Base-by-base conservation (phyloP, 192 early-diverging fungal genomes). In the Spinellus fusiger region DNA sequence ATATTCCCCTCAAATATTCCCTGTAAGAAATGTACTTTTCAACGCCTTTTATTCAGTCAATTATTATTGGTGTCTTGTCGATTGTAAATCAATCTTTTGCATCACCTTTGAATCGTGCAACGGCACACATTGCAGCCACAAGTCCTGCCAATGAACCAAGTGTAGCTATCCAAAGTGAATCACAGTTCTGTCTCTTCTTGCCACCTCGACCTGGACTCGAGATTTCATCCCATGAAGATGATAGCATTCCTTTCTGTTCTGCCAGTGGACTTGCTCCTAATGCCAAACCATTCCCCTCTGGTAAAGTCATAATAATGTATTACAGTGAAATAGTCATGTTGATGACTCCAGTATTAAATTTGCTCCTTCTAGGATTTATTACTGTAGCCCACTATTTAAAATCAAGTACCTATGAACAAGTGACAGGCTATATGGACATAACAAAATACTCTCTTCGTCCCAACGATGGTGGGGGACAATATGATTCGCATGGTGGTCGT, bases 401-500 rank as follows among this genome's bases (percentile, higher is more conserved):
- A 20, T 65, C 68, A 4, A 35, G 47, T 29, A 62, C 34, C 6
- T 81, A 74, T 37, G 69, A 74, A 48, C 79, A 81, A 50, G 56
- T 81, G 4, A 81, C 79, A 40, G 79, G 79, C 25, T 56, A 35
- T 25, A 64, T 81, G 28, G 62, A 78, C 28, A 54, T 59, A 15
- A 59, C 58, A 22, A 66, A 67, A 46, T 81, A 81, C 26, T 29
- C 32, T 1, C 37, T 78, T 16, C 25, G 49, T 5, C 8, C 51
- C 4, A 57, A 12, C 1, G 79, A 81, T 38, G 56, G 40, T 3
- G 79, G 79, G 32, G 79, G 79, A 15, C 79, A 81, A 51, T 78
- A 76, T 23, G 79, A 81, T 61, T 64, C 57, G 29, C 64, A 66
- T 54, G 64, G 49, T 13, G 28, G 58, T 12, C 56, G 64, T 25